A percentile compares a stretch with the other conserved stretches of the same genome.
Evolutionary conservation across 2,329 filamentous ascomycete genomes (phyloP).

Genomic region (Mollisiaceae sp.): DNA sequence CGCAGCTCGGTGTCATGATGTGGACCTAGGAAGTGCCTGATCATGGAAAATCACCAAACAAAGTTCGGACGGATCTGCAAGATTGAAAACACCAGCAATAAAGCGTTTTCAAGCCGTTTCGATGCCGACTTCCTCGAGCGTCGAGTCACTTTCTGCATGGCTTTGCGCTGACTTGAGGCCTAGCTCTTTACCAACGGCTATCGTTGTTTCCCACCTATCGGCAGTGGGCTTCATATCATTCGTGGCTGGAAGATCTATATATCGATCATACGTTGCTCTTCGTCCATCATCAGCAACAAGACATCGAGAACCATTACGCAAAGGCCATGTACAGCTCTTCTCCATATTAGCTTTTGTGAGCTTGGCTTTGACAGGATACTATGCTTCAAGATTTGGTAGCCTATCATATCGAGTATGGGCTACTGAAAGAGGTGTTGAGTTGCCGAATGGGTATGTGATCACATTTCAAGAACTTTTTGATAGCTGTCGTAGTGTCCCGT

Average conservation of each 20-base stretch:
- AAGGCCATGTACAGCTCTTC: slow-evolving; percentile 46
- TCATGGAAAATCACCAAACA: too few species aligned
- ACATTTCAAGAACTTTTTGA: too few species aligned
- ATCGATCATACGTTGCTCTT: slow-evolving; percentile 40
- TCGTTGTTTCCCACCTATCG: slow-evolving; percentile 29
- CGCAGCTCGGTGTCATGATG: too few species aligned
- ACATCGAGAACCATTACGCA: slow-evolving; percentile 40
- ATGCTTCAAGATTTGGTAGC: slow-evolving; percentile 49
- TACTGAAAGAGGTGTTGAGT: slow-evolving; percentile 45
- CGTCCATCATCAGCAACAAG: slow-evolving; percentile 46
- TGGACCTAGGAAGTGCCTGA: too few species aligned
- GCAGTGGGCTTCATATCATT: slow-evolving; percentile 30
- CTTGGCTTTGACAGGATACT: slow-evolving; percentile 50
- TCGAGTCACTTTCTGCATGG: not conserved
- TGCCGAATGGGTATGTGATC: slow-evolving; percentile 46
- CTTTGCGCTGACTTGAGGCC: not conserved
- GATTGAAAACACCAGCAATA: not conserved
- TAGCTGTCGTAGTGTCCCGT: too few species aligned
- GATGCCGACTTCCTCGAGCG: too few species aligned
- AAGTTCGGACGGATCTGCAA: too few species aligned
- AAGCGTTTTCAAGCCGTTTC: not conserved
- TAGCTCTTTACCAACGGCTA: slow-evolving; percentile 30
- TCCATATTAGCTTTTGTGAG: slow-evolving; percentile 52
- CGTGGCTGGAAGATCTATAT: slow-evolving; percentile 34
- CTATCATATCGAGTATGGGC: slow-evolving; percentile 58